Conservation (phyloP, 441 rosid genomes). For the Breynia disticha region DNA sequence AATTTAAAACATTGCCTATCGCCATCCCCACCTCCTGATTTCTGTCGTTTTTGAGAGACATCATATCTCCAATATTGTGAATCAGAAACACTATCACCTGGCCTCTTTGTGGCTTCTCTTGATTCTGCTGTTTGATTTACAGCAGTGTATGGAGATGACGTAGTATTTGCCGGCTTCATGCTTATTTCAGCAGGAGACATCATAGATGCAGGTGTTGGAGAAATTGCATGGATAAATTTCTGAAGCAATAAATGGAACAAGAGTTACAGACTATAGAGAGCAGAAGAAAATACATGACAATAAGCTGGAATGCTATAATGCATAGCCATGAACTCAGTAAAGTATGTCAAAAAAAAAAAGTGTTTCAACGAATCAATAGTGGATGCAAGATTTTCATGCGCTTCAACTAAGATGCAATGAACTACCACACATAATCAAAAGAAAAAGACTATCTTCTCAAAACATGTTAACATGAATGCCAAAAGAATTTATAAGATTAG, state of each 20-base stretch:
- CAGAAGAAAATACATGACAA: slow-evolving; percentile 5
- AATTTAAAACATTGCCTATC: slow-evolving; percentile 74
- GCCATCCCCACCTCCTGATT: slow-evolving; percentile 46
- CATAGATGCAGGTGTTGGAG: slow-evolving; percentile 68
- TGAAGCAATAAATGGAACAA: slow-evolving; percentile 19
- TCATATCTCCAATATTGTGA: slow-evolving; percentile 94
- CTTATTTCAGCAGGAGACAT: slow-evolving; percentile 80
- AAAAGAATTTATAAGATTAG: background rate
- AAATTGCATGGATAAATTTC: slow-evolving; percentile 91
- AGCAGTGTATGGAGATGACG: slow-evolving; percentile 53
- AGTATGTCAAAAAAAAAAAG: too few species aligned
- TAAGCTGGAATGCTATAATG: background rate
- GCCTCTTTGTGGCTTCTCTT: slow-evolving; percentile 46
- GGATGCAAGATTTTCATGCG: too few species aligned
- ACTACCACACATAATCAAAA: too few species aligned
- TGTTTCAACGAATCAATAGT: too few species aligned
- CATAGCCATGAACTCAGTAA: background rate
- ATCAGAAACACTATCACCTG: slow-evolving; percentile 37
- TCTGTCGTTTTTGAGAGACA: slow-evolving; percentile 67
- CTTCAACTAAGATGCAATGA: too few species aligned
- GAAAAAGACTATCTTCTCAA: background rate
- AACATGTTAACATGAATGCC: background rate
- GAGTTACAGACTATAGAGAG: slow-evolving; percentile 14
- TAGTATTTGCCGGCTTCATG: slow-evolving; percentile 57
- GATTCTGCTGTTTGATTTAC: slow-evolving; percentile 30